Evolutionary conservation across 2,329 filamentous ascomycete genomes (phyloP), one percentile per base, ranked within the genome.

Genomic region (Colletotrichum neosansevieriae): DNA sequence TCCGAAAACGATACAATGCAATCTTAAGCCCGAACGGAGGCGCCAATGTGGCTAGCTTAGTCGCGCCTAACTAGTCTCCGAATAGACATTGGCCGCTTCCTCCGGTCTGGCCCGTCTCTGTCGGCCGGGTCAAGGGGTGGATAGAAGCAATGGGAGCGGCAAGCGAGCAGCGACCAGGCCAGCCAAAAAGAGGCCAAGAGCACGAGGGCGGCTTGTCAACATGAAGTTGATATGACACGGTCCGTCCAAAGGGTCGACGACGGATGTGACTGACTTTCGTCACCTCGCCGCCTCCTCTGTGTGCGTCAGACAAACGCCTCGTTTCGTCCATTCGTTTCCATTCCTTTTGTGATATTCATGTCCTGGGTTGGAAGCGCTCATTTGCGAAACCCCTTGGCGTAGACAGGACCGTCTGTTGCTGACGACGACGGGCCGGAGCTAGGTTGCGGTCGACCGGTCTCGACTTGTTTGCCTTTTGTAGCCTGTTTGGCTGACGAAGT

Each of bases 121-220:
- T 65, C 57, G 63, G 63, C 63, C 63, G 57, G 61, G 57, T 54
- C 63, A 61, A 51, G 38, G n/a, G 12, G 12, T 15, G 40, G n/a
- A 19, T 17, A 34, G 44, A 34, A 17, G 17, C 42, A 42, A n/a
- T 15, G 24, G 7, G 12, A 38, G 3, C 36, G 13, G 11, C 11
- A 13, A 38, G 34, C 34, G 9, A 38, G 34, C 34, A 11, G 15
- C 36, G 36, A 12, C 36, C 36, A 15, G 34, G 38, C 54, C 21
- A 29, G 53, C 21, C 36, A 10, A 32, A 32, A 21, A 42, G 42
- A 19, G 45, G 54, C 29, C 40, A 32, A n/a, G 17, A 53, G 17
- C 62, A 47, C 60, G 60, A 63, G 40, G 42, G 36, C 36, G n/a
- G 38, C 36, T 56, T 19, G 49, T 62, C 49, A 56, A n/a, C n/a